Evolutionary conservation across 1,284 basidiomycete species (phyloP).

Genomic region (Rhodotorula sp.): DNA sequence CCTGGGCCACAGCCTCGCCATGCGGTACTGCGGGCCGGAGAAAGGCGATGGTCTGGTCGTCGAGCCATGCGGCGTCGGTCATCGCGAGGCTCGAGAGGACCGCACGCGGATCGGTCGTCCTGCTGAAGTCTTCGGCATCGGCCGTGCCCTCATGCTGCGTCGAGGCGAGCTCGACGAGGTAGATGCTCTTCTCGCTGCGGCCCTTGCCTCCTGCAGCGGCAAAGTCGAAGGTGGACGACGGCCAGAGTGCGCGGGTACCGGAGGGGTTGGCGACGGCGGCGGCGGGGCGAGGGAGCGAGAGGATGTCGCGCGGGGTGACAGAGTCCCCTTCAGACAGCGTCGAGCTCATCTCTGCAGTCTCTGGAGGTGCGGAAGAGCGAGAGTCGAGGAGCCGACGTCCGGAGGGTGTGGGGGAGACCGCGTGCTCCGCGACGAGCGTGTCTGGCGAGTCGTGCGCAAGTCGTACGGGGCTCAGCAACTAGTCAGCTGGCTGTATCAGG

Average conservation of each 20-base stretch:
- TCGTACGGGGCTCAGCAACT: too few species aligned
- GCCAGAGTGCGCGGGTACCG: constrained; percentile 67
- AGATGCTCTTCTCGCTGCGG: constrained; percentile 67
- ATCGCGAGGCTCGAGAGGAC: constrained; percentile 30
- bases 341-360: background rate
- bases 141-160: background rate
- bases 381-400: background rate
- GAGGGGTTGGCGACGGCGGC: constrained; percentile 64
- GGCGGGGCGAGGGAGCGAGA: constrained; percentile 70
- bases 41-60: constrained; percentile 50
- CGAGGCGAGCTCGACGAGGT: constrained; percentile 48
- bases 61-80: constrained; percentile 46
- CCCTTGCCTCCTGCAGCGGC: constrained; percentile 54
- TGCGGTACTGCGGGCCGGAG: constrained; percentile 34
- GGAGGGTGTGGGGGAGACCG: background rate
- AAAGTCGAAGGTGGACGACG: constrained; percentile 69
- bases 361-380: too few species aligned
- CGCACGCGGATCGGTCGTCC: constrained; percentile 8
- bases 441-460: too few species aligned
- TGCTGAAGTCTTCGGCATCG: background rate
- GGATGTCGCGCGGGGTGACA: constrained; percentile 58
- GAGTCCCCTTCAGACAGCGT: background rate
- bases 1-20: constrained; percentile 1
- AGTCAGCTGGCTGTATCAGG: too few species aligned
- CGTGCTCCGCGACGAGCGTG: too few species aligned